Evolutionary conservation across 2,329 filamentous ascomycete genomes (phyloP).

Genomic region (Penicillium sp.): DNA sequence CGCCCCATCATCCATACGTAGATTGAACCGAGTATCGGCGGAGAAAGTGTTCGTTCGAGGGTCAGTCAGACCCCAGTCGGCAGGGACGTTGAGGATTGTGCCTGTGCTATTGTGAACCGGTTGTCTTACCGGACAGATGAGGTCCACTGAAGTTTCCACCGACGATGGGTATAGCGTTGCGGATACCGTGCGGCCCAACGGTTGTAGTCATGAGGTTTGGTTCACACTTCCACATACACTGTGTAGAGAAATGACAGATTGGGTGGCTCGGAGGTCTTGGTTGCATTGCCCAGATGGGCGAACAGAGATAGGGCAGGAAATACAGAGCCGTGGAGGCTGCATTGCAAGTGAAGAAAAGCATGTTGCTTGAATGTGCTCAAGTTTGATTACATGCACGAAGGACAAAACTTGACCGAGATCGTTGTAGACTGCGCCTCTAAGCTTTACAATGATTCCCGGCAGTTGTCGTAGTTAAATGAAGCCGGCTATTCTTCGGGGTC

Average conservation of each 20-base stretch:
- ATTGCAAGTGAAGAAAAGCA: background rate
- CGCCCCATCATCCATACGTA: constrained; percentile 29
- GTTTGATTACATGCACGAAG: background rate
- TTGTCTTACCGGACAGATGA: constrained; percentile 19
- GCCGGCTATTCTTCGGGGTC: too few species aligned
- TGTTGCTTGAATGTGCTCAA: background rate
- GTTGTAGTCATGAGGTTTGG: constrained; percentile 20
- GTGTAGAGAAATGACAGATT: constrained; percentile 29
- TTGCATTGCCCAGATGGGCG: background rate
- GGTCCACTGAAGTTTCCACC: constrained; percentile 33
- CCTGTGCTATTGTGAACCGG: constrained; percentile 10
- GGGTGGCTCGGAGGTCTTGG: constrained; percentile 13
- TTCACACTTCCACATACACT: constrained; percentile 27
- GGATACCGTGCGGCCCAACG: constrained; percentile 22
- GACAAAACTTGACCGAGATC: background rate
- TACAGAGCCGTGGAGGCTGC: background rate
- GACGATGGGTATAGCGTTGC: constrained; percentile 29
- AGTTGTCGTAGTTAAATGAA: too few species aligned
- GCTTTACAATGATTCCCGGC: too few species aligned
- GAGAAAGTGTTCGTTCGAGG: constrained; percentile 28
- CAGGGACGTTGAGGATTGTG: constrained; percentile 28
- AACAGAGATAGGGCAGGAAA: background rate
- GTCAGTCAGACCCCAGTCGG: constrained; percentile 29
- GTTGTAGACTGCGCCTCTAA: too few species aligned
- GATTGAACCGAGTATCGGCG: constrained; percentile 32